Evolutionary conservation across 495 filamentous ascomycete species (phyloP), one percentile per base, ranked within the genome.

Genomic region (Penicillium verhagenii): DNA sequence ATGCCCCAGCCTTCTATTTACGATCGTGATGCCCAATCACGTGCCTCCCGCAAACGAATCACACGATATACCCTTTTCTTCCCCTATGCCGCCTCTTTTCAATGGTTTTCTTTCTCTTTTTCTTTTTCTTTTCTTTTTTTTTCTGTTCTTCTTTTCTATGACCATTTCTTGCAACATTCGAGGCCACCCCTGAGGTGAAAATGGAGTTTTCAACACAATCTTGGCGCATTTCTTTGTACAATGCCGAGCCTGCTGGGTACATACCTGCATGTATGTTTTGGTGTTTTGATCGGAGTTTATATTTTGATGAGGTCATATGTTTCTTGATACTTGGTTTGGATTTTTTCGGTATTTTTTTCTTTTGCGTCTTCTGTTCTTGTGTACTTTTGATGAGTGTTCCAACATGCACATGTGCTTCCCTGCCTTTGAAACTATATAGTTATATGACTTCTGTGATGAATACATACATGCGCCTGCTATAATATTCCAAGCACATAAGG

Each of bases 371-470:
- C 29, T n/a, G n/a, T n/a, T n/a, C n/a, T n/a, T n/a, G 8, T 35
- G n/a, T 43, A 20, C 14, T 43, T 20, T 43, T 43, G 19, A 46
- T 8, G 23, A n/a, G 3, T n/a, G 43, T 19, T 46, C 23, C 37
- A 18, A n/a, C 2, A 47, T 48, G 49, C 14, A 53, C 35, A 57
- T 57, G 49, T 26, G 33, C 44, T 40, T 11, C 23, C 19, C 44
- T 40, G 23, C 23, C 19, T 49, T 31, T 25, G 14, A 21, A 29
- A 3, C 38, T 53, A 50, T 42, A n/a, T n/a, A n/a, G 25, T 52
- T 37, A 43, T 11, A 57, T 52, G 54, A 52, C 19, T 21, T n/a
- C 5, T 47, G 31, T 16, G 31, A 47, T 31, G 42, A 57, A 18
- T 14, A 35, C n/a, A 48, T 48, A 28, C 24, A 29, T 18, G n/a